Evolutionary conservation across 192 early-diverging fungal genomes (phyloP), one percentile per base, ranked within the genome.

Genomic region (Rhizophagus clarus): DNA sequence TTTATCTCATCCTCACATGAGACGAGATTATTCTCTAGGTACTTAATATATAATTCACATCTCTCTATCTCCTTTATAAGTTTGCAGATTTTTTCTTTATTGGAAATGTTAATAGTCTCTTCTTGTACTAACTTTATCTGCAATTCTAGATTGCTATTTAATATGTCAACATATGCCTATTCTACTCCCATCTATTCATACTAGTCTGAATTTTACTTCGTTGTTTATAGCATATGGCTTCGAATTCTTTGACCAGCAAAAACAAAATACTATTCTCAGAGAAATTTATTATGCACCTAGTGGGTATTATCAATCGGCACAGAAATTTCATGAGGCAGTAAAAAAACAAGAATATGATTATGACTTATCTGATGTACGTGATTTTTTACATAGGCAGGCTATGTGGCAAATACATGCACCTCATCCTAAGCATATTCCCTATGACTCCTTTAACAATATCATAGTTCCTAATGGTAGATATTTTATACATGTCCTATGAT

Each of bases 371-470:
- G 72, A 74, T 28, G 26, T 74, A 5, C 4, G 29, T 26, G 26
- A 74, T 22, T 74, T 40, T 40, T 29, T 74, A 28, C 14, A 74
- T 10, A 74, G 31, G 31, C 72, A 74, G 14, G 72, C 72, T 14
- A 2, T 74, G 0, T 34, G 4, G 14, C 72, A 74, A 3, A 14
- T 74, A 3, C 72, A 74, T 51, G 47, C 9, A 49, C 29, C 72
- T 31, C 45, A 24, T 24, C 72, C 72, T 2, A 74, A 74, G 28
- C 56, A 47, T 60, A 74, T 74, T 60, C 47, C 5, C 0, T 29
- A 56, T 51, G 24, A 28, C 24, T n/a, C 20, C 1, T 62, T 62
- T 62, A 62, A 0, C 7, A n/a, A 1, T 26, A 62, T 62, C 2
- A 62, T 1, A 2, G 9, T n/a, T 7, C 61, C 22, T 24, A 62